Percentiles rank a stretch among this genome's conserved stretches.
phyloP scores from a whole-genome alignment of 2,329 filamentous ascomycete genomes.

The Setomelanomma holmii region DNA sequence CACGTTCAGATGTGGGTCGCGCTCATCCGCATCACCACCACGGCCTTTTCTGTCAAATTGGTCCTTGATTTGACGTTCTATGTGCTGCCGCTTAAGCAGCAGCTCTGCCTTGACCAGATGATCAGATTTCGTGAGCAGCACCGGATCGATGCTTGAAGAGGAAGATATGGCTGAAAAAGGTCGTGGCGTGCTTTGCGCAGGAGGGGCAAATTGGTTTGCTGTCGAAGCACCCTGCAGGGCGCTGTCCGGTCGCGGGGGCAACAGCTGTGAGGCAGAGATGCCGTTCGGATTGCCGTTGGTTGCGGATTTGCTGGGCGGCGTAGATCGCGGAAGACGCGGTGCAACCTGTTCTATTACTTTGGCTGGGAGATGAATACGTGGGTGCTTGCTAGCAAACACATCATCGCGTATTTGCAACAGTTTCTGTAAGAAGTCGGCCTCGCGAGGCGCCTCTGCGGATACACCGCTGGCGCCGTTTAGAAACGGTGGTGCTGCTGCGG shows the following conservation, averaged over 20 bases:
- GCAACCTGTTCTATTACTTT: constrained; percentile 57
- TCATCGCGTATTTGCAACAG: constrained; percentile 82
- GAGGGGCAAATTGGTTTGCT: constrained; percentile 30
- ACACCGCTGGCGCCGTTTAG: constrained; percentile 45
- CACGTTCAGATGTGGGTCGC: constrained; percentile 51
- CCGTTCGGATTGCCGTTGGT: constrained; percentile 42
- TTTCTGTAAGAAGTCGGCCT: constrained; percentile 70
- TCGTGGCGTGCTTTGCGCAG: constrained; percentile 33
- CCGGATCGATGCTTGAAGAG: constrained; percentile 77
- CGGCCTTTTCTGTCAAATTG: constrained; percentile 70
- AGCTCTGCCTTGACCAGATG: constrained; percentile 83
- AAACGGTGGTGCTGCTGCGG: constrained; percentile 34
- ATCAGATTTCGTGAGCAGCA: constrained; percentile 85
- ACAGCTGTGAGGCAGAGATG: constrained; percentile 25
- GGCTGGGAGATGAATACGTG: constrained; percentile 64
- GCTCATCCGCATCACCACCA: constrained; percentile 60
- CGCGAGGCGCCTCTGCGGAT: constrained; percentile 49
- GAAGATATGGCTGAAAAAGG: constrained; percentile 52
- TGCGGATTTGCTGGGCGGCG: constrained; percentile 35
- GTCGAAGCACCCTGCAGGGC: constrained; percentile 31
- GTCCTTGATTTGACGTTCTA: constrained; percentile 80
- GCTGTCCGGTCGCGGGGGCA: constrained; percentile 41
- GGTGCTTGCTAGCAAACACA: constrained; percentile 78
- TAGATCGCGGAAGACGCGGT: constrained; percentile 40
- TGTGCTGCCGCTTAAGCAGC: constrained; percentile 77